Conservation (phyloP, 2,329 filamentous ascomycete genomes). For the Penicillium fuscoglaucum region DNA sequence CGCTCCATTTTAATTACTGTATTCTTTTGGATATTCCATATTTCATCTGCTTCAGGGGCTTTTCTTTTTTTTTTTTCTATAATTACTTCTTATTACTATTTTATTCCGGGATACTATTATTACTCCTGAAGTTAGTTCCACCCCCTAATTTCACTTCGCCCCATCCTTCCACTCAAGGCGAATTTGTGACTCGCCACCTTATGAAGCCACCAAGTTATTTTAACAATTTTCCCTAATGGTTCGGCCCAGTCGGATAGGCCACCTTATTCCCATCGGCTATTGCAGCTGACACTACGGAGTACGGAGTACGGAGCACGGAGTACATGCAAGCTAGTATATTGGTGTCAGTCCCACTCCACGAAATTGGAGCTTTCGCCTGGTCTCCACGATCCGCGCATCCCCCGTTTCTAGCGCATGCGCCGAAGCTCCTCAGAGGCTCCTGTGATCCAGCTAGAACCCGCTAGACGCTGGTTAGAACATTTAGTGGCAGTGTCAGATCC, state of each 20-base stretch:
- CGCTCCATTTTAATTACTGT: slow-evolving; percentile 2
- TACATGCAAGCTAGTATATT: slow-evolving; percentile 18
- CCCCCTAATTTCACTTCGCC: slow-evolving; percentile 1
- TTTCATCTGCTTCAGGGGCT: not conserved
- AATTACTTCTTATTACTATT: not conserved
- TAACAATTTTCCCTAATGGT: slow-evolving; percentile 8
- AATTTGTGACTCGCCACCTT: slow-evolving; percentile 1
- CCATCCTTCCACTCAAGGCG: not conserved
- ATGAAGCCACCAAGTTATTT: slow-evolving; percentile 1
- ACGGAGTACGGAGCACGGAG: no score
- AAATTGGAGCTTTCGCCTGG: slow-evolving; percentile 20
- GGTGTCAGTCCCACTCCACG: slow-evolving; percentile 19
- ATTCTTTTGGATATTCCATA: not conserved
- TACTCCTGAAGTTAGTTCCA: slow-evolving; percentile 2
- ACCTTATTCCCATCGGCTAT: slow-evolving; percentile 14
- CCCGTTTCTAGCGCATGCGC: slow-evolving; percentile 23
- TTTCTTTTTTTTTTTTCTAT: not conserved
- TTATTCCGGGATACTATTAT: not conserved
- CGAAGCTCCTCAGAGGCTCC: slow-evolving; percentile 15
- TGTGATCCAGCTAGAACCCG: slow-evolving; percentile 32
- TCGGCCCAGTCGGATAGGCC: slow-evolving; percentile 17
- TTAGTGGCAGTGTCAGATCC: slow-evolving; percentile 29
- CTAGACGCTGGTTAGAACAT: slow-evolving; percentile 34
- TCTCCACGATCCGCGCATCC: slow-evolving; percentile 30
- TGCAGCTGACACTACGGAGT: slow-evolving; percentile 6